Conservation (phyloP, 441 rosid genomes). For the Lepidium campestre region DNA sequence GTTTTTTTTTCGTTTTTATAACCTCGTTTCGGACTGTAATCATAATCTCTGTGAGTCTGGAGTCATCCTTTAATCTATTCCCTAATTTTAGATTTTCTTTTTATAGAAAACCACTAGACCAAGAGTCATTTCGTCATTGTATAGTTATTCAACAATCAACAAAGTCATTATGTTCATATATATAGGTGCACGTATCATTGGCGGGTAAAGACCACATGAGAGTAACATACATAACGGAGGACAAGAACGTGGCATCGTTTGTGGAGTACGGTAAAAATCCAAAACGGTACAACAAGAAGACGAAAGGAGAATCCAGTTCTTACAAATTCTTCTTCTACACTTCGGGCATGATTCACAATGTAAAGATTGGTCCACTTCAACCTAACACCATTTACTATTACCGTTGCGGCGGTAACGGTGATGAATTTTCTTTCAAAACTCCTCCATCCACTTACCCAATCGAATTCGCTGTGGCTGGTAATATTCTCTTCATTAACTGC, state of each 20-base stretch:
- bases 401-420: conserved; percentile 39
- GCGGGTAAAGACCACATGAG: conserved; percentile 60
- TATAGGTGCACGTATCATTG: conserved; percentile 66
- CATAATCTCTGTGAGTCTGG: too few relatives aligned
- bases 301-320: conserved; percentile 34
- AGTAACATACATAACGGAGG: conserved; percentile 59
- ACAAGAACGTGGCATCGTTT: conserved; percentile 29
- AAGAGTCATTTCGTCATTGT: too few relatives aligned
- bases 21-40: too few relatives aligned
- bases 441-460: conserved; percentile 52
- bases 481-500: background rate
- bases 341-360: conserved; percentile 63
- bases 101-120: too few relatives aligned
- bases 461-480: conserved; percentile 56
- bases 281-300: conserved; percentile 21
- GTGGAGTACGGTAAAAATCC: conserved; percentile 54
- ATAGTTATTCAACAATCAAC: too few relatives aligned
- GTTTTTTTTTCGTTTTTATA: too few relatives aligned
- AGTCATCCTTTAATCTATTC: too few relatives aligned
- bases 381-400: conserved; percentile 51
- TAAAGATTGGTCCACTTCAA: conserved; percentile 54
- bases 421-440: conserved; percentile 48
- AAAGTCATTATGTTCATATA: too few relatives aligned
- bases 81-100: too few relatives aligned
- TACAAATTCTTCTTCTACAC: conserved; percentile 42